A percentile compares a stretch with the other conserved stretches of the same genome.
Conservation (phyloP, 495 filamentous ascomycete species). For the Lophiostoma macrostomum region DNA sequence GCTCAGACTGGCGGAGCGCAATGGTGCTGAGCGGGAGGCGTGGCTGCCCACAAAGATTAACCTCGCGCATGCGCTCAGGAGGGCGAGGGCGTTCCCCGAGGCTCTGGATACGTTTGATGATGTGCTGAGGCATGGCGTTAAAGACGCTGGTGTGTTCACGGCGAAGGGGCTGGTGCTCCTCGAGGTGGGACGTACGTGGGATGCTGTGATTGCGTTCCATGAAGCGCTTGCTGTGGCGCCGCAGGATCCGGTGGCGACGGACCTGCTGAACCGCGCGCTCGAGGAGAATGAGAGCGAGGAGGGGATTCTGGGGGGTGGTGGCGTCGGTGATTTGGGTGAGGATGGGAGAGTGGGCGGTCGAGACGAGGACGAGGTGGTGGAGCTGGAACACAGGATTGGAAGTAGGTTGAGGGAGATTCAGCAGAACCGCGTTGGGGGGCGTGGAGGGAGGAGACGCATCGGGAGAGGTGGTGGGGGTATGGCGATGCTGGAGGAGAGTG, state of each 20-base stretch:
- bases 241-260: slow-evolving; percentile 45
- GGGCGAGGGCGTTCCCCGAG: slow-evolving; percentile 54
- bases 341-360: not conserved
- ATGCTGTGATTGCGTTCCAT: slow-evolving; percentile 43
- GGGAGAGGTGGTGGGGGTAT: slow-evolving; percentile 12
- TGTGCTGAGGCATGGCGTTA: slow-evolving; percentile 74
- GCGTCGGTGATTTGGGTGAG: too few species aligned
- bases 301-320: slow-evolving; percentile 9
- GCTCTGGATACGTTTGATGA: slow-evolving; percentile 52
- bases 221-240: slow-evolving; percentile 45
- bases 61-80: slow-evolving; percentile 80
- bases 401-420: slow-evolving; percentile 24
- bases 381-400: slow-evolving; percentile 33
- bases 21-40: slow-evolving; percentile 73
- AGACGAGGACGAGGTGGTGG: slow-evolving; percentile 28
- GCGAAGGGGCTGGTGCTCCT: slow-evolving; percentile 56
- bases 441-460: slow-evolving; percentile 21
- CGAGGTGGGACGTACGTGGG: slow-evolving; percentile 41
- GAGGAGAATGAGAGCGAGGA: slow-evolving; percentile 33
- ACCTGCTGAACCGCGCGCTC: slow-evolving; percentile 42
- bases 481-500: slow-evolving; percentile 19
- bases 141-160: slow-evolving; percentile 56
- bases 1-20: slow-evolving; percentile 70
- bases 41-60: slow-evolving; percentile 89
- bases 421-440: slow-evolving; percentile 16